These are phyloP conservation scores for Fusarium tjaetaba DNA, from an alignment of 2,329 filamentous ascomycete species.

Conservation along the genomic window DNA sequence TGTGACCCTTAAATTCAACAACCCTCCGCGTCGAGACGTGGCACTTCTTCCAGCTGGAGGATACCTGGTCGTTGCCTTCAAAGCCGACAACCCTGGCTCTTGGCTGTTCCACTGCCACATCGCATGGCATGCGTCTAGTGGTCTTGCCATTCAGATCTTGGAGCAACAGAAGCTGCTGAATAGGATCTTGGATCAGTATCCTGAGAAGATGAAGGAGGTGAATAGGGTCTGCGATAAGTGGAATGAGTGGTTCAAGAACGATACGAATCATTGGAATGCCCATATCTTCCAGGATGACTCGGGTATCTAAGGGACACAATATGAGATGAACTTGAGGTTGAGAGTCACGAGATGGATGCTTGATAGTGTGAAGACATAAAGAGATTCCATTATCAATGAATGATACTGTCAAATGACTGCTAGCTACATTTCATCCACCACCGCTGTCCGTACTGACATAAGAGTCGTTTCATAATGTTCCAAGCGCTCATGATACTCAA, in stretches of 20 bases:
- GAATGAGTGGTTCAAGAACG: constrained; percentile 19
- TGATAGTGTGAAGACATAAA: not conserved
- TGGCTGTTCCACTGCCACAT: constrained; percentile 26
- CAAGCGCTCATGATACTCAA: not conserved
- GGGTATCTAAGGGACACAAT: not conserved
- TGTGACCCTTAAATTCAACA: constrained; percentile 9
- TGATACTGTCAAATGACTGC: not conserved
- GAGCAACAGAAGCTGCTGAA: constrained; percentile 15
- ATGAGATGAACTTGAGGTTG: not conserved
- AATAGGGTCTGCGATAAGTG: constrained; percentile 17
- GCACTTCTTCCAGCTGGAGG: constrained; percentile 15
- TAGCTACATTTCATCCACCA: not conserved
- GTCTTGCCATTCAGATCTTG: constrained; percentile 16
- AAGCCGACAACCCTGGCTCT: constrained; percentile 12
- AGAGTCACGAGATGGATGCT: not conserved
- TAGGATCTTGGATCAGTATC: constrained; percentile 1
- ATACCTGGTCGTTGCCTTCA: constrained; percentile 18
- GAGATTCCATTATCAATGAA: not conserved
- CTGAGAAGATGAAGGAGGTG: constrained; percentile 12
- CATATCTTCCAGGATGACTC: constrained; percentile 14
- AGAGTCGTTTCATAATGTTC: not conserved
- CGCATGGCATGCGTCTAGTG: constrained; percentile 22
- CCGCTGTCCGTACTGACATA: not conserved
- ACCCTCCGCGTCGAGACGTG: constrained; percentile 21
- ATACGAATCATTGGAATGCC: constrained; percentile 2